Evolutionary conservation across 345 rosid species (phyloP), one percentile per base, ranked within the genome.

Genomic region (Leavenworthia alabamica): DNA sequence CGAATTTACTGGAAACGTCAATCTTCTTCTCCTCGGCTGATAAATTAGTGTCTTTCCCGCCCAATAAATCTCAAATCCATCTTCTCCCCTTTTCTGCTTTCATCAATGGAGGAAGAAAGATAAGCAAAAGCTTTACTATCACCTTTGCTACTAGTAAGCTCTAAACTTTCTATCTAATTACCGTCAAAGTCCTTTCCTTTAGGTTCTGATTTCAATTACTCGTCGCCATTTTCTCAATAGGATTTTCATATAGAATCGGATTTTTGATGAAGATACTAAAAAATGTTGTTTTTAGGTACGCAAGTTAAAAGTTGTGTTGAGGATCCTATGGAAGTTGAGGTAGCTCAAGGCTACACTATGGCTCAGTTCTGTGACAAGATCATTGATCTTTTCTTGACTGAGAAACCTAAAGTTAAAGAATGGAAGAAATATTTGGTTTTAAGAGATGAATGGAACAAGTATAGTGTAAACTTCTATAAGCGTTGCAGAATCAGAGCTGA

Each of bases 381-480:
- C 4, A 80, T 89, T 64, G 89, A 86, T 75, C 12, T 86, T 39
- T 93, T 89, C 74, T 67, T 89, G 78, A 79, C 75, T 66, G 85
- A 86, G 85, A 93, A 89, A 69, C 85, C 83, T 28, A 77, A 81
- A 67, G 86, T 80, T 4, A 93, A 78, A 60, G 77, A 89, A 15
- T 93, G 94, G 99, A 85, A 77, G 54, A 86, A 81, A 74, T 86
- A 77, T 70, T 60, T 92, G 78, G 80, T 85, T 43, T 77, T 89
- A 12, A 82, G 97, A 69, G 88, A 86, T 45, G 95, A 86, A 70
- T 92, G 96, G 97, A 78, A 76, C 17, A 89, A 85, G 80, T 86
- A 89, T 47, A 83, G 79, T 53, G 80, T 79, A 5, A 69, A 79
- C 59, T 92, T 92, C 78, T 89, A 86, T 39, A 74, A 32, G 15